Evolutionary conservation across 106 monocot species (phyloP).

Genomic region (Iris macrosiphon): DNA sequence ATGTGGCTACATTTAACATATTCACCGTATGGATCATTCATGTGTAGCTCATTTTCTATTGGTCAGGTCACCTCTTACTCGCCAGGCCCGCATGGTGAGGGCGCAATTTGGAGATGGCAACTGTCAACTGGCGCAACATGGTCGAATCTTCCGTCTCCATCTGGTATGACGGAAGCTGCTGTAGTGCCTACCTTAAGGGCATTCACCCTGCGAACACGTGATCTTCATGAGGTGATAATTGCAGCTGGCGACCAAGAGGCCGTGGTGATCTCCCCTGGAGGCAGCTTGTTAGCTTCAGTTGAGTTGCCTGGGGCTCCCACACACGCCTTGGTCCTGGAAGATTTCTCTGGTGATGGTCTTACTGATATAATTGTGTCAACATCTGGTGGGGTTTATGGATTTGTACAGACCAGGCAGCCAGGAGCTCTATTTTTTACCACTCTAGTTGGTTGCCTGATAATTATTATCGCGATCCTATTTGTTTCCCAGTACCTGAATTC

Average conservation of each 20-base stretch:
- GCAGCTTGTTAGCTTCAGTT: conserved; percentile 41
- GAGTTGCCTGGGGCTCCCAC: conserved; percentile 81
- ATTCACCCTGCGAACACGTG: conserved; percentile 38
- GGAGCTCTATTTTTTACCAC: conserved; percentile 94
- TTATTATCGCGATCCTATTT: conserved; percentile 85
- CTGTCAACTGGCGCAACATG: conserved; percentile 81
- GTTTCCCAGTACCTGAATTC: conserved; percentile 76
- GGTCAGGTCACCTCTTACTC: conserved; percentile 98
- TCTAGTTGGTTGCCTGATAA: conserved; percentile 83
- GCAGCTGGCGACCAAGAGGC: conserved; percentile 80
- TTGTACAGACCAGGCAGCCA: conserved; percentile 77
- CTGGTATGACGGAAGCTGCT: conserved; percentile 50
- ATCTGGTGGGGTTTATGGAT: conserved; percentile 73
- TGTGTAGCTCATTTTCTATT: too few relatives aligned
- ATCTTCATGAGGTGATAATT: conserved; percentile 49
- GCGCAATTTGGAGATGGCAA: conserved; percentile 89
- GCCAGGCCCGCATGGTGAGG: conserved; percentile 74
- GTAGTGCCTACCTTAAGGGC: conserved; percentile 77
- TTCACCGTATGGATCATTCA: too few relatives aligned
- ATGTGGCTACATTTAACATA: too few relatives aligned
- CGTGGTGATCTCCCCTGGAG: conserved; percentile 63
- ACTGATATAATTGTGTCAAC: conserved; percentile 80
- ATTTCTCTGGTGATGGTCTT: conserved; percentile 82
- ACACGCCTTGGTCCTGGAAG: conserved; percentile 63
- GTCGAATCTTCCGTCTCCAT: conserved; percentile 82